Base-by-base conservation (phyloP, 768 basidiomycete genomes). In the Lepiota brunneoincarnata region DNA sequence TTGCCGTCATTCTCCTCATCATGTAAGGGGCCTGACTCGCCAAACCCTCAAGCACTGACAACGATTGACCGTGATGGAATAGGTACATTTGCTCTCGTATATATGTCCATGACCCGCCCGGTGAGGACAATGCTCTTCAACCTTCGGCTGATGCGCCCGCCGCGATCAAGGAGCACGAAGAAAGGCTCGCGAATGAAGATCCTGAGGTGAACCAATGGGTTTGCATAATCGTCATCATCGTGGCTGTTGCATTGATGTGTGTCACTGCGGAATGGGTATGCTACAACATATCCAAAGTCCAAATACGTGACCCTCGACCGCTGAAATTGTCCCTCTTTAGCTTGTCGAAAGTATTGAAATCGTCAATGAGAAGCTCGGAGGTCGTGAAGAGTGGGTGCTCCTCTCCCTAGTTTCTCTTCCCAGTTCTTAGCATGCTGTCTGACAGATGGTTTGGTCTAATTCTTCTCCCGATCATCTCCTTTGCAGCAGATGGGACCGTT, bases 371-470 rank as follows among this genome's bases (percentile, higher is more conserved):
- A 42, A 61, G 20, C 64, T 70, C 4, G 56, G 64, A 3, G 81
- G 89, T 24, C 58, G 70, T 44, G 64, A 76, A 60, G 87, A 88
- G 82, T 87, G 61, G 51, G 77, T 61, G 9, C 35, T 17, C 31
- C 28, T 35, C 15, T 28, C 26, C 3, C 47, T 46, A 0, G 0
- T 9, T 43, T 40, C n/a, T 36, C 37, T 35, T n/a, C 38, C 41
- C 48, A 3, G 31, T 31, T 31, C 31, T 31, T 10, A 31, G 7
- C 7, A 4, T 31, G 11, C 20, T 18, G 23, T 2, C 12, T 38
- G 4, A 1, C 43, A 86, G 84, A 61, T 89, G 83, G 83, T 88
- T 90, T 62, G 88, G 88, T 15, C 68, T 91, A 55, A 73, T 89
- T 42, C 72, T 91, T 7, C 76, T 91, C 2, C 89, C 89, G 0